Conservation (phyloP, 148 eudicot genomes). For the Silene conica region DNA sequence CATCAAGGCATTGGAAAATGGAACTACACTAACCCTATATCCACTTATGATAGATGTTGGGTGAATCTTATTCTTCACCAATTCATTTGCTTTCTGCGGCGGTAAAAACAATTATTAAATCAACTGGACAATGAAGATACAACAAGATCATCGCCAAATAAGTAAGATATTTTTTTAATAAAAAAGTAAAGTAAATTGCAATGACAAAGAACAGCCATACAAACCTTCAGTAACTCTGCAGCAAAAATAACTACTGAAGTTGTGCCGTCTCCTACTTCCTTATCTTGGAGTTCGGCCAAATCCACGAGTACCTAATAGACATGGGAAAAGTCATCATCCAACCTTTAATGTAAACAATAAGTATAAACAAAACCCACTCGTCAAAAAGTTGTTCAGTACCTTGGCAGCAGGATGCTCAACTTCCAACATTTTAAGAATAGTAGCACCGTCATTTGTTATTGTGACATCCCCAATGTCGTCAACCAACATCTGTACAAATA, state of each 20-base stretch:
- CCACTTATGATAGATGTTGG: constrained; percentile 94
- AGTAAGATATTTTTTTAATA: neutral
- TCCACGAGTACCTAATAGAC: constrained; percentile 76
- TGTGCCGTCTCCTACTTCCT: constrained; percentile 99
- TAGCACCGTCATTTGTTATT: constrained; percentile 95
- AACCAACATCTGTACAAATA: constrained; percentile 63
- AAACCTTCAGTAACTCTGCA: constrained; percentile 96
- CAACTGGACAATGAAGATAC: neutral
- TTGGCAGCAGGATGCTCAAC: constrained; percentile 98
- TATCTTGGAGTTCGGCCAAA: constrained; percentile 97
- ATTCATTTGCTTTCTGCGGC: constrained; percentile 84
- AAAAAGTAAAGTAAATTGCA: neutral
- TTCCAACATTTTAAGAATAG: constrained; percentile 88
- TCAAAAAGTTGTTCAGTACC: constrained; percentile 32
- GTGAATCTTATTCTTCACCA: constrained; percentile 92
- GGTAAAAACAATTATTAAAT: neutral
- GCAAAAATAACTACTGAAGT: constrained; percentile 96
- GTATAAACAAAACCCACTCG: neutral
- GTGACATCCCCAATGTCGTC: constrained; percentile 97
- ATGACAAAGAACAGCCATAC: neutral
- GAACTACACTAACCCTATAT: constrained; percentile 54
- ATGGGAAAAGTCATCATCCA: neutral
- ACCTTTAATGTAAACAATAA: neutral
- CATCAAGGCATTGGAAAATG: neutral
- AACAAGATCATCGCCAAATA: neutral